Base-by-base conservation (phyloP, 2,329 filamentous ascomycete genomes). In the Teratosphaeria destructans region DNA sequence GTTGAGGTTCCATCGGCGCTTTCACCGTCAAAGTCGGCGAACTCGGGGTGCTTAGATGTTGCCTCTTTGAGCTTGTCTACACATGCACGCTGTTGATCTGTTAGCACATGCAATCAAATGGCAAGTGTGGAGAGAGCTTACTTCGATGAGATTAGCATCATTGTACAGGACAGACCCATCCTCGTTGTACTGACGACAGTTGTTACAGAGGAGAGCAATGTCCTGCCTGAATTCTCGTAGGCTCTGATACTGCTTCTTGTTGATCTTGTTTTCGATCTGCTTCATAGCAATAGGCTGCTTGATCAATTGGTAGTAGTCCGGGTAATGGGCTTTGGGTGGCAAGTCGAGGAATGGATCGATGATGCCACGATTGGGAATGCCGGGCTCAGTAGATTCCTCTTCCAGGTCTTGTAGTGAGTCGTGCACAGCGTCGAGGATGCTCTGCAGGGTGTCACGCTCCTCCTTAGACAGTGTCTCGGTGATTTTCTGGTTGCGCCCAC, bases 131-230 rank as follows among this genome's bases (percentile, higher is more conserved):
- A 43, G 23, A 55, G 8, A 52, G 77, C 85, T 78, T 78, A 95
- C 91, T 82, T 96, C 89, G 75, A 99, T 96, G 58, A 88, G 81
- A 73, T 92, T 92, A 56, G 93, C 93, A 79, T 99, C 94, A 69
- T 89, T 83, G 77, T 92, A 97, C 58, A 99, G 82, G 68, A 95
- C 79, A 74, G 92, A 96, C 60, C 87, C 89, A 71, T 97, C 94
- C 75, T 99, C 95, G 70, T 99, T 99, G 79, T 95, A 99, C 2
- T 89, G 94, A 73, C 90, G 85, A 65, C 93, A 96, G 74, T 99
- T 99, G 71, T 82, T 85, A 73, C 92, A 94, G 75, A 99, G 83
- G 63, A 93, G 77, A 56, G 85, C 84, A 63, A 99, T 86, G 70
- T 99, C 95, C 65, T 83, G 85, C 59, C 85, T 83, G 81, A 99